Conservation (phyloP, 495 filamentous ascomycete genomes). For the Endocarpon pusillum region DNA sequence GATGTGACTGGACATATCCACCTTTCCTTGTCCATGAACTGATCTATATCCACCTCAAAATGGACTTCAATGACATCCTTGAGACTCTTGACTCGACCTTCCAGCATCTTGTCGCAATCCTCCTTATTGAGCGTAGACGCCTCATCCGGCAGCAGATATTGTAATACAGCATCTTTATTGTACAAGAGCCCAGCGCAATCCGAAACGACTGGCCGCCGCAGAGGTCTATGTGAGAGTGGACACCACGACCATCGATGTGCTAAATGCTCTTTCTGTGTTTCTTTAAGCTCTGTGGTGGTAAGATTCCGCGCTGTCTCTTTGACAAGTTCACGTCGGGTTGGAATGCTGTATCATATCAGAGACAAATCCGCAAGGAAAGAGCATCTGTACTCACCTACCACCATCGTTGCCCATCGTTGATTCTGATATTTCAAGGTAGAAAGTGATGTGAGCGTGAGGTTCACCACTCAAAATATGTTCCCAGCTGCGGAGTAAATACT, state of each 20-base stretch:
- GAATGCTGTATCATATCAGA: slow-evolving; percentile 39
- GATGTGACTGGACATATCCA: slow-evolving; percentile 81
- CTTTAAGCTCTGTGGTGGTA: slow-evolving; percentile 80
- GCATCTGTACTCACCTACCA: slow-evolving; percentile 36
- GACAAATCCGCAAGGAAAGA: background rate
- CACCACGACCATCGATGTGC: slow-evolving; percentile 74
- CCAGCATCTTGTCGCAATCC: slow-evolving; percentile 49
- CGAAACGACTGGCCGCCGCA: slow-evolving; percentile 61
- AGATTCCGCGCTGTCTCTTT: slow-evolving; percentile 67
- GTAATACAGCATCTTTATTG: slow-evolving; percentile 83
- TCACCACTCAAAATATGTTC: no score
- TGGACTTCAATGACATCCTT: slow-evolving; percentile 82
- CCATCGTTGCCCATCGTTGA: slow-evolving; percentile 91
- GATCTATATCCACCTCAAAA: slow-evolving; percentile 40
- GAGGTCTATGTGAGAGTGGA: slow-evolving; percentile 60
- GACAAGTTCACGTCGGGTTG: slow-evolving; percentile 87
- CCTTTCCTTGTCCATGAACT: slow-evolving; percentile 23
- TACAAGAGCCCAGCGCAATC: slow-evolving; percentile 77
- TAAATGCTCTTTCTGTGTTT: slow-evolving; percentile 64
- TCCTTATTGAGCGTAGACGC: slow-evolving; percentile 31
- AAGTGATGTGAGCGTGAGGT: background rate
- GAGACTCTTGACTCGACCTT: slow-evolving; percentile 58
- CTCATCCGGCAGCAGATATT: slow-evolving; percentile 56
- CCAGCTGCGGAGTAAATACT: no score
- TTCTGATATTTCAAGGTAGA: background rate